Evolutionary conservation across 1,284 basidiomycete species (phyloP).

Genomic region (Ustilago shanxiensis): DNA sequence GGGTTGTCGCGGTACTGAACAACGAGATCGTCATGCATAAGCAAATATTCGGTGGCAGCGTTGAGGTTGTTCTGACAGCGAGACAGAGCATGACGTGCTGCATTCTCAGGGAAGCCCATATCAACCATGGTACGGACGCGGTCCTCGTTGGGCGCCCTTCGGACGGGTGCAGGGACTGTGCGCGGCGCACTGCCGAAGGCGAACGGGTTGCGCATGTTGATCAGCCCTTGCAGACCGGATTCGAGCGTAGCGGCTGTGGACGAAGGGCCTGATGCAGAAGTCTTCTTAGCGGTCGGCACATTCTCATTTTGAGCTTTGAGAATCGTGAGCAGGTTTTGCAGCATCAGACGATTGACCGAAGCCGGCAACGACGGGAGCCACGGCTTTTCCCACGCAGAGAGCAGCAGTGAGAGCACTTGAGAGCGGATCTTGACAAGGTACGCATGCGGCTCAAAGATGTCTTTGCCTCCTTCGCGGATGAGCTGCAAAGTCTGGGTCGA

Average conservation of each 20-base stretch:
- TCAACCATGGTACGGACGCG: slow-evolving; percentile 86
- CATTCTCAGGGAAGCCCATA: slow-evolving; percentile 93
- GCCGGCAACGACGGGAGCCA: slow-evolving; percentile 84
- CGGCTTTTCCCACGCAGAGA: slow-evolving; percentile 82
- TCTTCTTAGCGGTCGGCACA: slow-evolving; percentile 35
- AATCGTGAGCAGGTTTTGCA: slow-evolving; percentile 84
- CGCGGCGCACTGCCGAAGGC: slow-evolving; percentile 43
- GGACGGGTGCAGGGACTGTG: slow-evolving; percentile 25
- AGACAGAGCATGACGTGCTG: slow-evolving; percentile 84
- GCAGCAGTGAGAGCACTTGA: slow-evolving; percentile 78
- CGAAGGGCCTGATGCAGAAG: slow-evolving; percentile 10
- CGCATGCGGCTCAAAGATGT: slow-evolving; percentile 81
- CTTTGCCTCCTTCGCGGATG: slow-evolving; percentile 37
- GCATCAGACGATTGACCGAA: slow-evolving; percentile 75
- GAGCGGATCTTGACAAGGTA: slow-evolving; percentile 86
- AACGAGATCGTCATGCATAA: slow-evolving; percentile 72
- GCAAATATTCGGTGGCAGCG: slow-evolving; percentile 87
- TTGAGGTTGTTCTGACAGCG: slow-evolving; percentile 90
- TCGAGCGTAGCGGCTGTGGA: slow-evolving; percentile 16
- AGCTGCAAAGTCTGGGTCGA: slow-evolving; percentile 84
- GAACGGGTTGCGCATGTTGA: slow-evolving; percentile 41
- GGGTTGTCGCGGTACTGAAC: slow-evolving; percentile 49
- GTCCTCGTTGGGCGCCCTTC: slow-evolving; percentile 58
- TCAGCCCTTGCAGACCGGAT: slow-evolving; percentile 23
- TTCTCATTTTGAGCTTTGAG: slow-evolving; percentile 78